Conservation (phyloP, 2,329 filamentous ascomycete genomes). For the Metarhizium album region DNA sequence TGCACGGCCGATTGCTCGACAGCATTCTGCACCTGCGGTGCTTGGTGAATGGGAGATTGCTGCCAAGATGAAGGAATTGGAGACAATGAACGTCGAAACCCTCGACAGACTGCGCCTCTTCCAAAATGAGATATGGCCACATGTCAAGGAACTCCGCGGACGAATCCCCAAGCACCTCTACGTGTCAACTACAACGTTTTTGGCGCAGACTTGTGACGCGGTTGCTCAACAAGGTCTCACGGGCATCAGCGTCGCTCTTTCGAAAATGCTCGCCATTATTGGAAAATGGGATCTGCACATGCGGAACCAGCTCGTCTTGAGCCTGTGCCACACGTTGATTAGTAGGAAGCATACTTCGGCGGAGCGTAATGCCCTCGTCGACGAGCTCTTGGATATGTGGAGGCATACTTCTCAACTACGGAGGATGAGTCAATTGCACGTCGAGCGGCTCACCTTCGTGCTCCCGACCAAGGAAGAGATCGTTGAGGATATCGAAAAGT, state of each 20-base stretch:
- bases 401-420: conserved; percentile 25
- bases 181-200: conserved; percentile 11
- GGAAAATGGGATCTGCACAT: conserved; percentile 17
- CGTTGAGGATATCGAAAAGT: conserved; percentile 9
- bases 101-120: conserved; percentile 16
- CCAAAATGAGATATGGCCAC: conserved; percentile 19
- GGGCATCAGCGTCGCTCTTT: conserved; percentile 15
- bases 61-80: conserved; percentile 18
- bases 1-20: neutral
- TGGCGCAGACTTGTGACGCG: conserved; percentile 11
- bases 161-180: conserved; percentile 20
- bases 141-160: conserved; percentile 15
- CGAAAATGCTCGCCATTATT: conserved; percentile 14
- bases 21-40: conserved; percentile 3
- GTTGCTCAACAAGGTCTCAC: conserved; percentile 11
- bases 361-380: conserved; percentile 11
- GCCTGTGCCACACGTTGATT: conserved; percentile 18
- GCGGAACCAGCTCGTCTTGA: conserved; percentile 22
- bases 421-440: conserved; percentile 15
- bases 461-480: conserved; percentile 20
- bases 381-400: conserved; percentile 25
- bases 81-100: conserved; percentile 5
- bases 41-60: conserved; percentile 20
- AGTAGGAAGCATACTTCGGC: conserved; percentile 7
- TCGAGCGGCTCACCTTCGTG: conserved; percentile 15